These are phyloP conservation scores for Mrakia blollopis DNA, from an alignment of 768 basidiomycete genomes.

Conservation along the genomic window DNA sequence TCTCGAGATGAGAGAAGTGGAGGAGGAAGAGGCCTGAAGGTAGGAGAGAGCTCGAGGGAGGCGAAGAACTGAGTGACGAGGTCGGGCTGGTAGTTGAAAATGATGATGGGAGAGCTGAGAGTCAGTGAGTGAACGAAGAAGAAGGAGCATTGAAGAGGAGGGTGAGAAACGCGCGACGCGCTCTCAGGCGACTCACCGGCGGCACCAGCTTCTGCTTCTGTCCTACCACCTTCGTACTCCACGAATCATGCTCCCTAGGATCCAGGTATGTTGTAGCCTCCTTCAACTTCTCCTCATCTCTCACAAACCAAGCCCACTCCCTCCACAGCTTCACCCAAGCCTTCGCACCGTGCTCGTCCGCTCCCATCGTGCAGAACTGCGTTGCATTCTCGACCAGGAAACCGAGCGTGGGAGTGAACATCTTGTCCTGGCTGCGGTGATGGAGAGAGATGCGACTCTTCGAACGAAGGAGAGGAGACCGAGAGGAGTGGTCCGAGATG, in stretches of 20 bases:
- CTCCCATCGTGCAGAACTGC: not conserved
- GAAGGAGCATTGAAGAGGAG: not conserved
- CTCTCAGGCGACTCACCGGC: not conserved
- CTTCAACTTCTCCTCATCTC: not conserved
- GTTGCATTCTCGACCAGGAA: not conserved
- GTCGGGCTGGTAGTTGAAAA: not conserved
- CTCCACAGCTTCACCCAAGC: not conserved
- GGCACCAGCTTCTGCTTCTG: not conserved
- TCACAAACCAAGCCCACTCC: not conserved
- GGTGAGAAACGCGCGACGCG: not conserved
- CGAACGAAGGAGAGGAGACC: not conserved
- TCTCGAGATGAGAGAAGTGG: not conserved
- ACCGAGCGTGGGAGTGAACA: not conserved
- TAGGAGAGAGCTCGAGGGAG: not conserved
- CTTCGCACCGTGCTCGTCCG: not conserved
- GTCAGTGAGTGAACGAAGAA: not conserved
- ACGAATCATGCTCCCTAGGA: not conserved
- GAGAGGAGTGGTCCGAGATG: not conserved
- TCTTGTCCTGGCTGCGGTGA: not conserved
- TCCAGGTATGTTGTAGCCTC: not conserved
- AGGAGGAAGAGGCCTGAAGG: not conserved
- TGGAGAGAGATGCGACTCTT: not conserved
- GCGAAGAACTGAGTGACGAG: not conserved
- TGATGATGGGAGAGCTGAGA: not conserved
- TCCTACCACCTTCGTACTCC: not conserved